Evolutionary conservation across 1,284 basidiomycete genomes (phyloP).

Genomic region (Cutaneotrichosporon cutaneum): DNA sequence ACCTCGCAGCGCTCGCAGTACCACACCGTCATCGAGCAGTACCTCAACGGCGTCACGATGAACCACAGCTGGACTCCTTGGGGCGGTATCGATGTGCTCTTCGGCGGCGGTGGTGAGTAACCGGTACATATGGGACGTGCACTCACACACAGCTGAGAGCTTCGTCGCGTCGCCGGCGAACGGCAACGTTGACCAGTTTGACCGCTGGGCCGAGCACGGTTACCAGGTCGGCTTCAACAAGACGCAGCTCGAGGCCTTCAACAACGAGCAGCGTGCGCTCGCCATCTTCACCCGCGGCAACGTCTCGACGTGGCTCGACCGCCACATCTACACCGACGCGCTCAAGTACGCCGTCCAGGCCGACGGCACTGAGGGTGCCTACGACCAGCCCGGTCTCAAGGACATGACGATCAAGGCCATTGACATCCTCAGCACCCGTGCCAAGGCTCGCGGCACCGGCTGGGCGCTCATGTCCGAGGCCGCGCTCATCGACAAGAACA

Average conservation of each 20-base stretch:
- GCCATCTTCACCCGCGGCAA: slow-evolving; percentile 52
- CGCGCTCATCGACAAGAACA: slow-evolving; percentile 54
- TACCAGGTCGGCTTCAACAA: slow-evolving; percentile 53
- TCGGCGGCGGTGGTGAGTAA: slow-evolving; percentile 43
- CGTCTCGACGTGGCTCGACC: slow-evolving; percentile 53
- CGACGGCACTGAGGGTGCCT: slow-evolving; percentile 40
- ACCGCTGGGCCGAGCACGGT: slow-evolving; percentile 45
- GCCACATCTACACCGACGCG: slow-evolving; percentile 50
- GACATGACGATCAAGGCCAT: slow-evolving; percentile 56
- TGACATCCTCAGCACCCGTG: slow-evolving; percentile 50
- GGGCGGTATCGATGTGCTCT: slow-evolving; percentile 49
- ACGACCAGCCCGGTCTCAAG: slow-evolving; percentile 53
- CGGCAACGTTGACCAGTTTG: slow-evolving; percentile 50
- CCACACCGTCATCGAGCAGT: slow-evolving; percentile 50
- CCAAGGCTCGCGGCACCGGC: slow-evolving; percentile 48
- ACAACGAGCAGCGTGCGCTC: slow-evolving; percentile 49
- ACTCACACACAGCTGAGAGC: slow-evolving; percentile 38
- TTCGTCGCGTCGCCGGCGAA: slow-evolving; percentile 45
- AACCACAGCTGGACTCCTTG: slow-evolving; percentile 53
- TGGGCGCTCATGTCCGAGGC: slow-evolving; percentile 55
- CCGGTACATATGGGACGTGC: too few relatives aligned
- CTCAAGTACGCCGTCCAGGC: slow-evolving; percentile 40
- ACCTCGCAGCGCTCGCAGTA: slow-evolving; percentile 48
- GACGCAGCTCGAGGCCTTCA: slow-evolving; percentile 45
- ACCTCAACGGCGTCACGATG: slow-evolving; percentile 45